Conservation (phyloP, 164 flowering plant species). For the Warburgia ugandensis region DNA sequence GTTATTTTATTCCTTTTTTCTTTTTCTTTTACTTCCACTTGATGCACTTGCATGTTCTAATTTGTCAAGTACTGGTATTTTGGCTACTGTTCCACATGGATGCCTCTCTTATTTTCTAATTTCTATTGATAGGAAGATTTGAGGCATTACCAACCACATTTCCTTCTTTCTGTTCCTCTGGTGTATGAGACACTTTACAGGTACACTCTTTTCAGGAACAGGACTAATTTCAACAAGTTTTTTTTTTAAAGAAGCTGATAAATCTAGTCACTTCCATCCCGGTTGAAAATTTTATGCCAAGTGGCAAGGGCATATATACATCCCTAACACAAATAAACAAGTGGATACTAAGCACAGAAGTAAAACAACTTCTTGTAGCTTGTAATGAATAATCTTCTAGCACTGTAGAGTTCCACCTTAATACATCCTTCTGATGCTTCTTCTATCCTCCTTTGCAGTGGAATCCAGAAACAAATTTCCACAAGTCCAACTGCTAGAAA, state of each 20-base stretch:
- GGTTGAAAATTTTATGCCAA: too few relatives aligned
- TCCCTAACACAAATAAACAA: too few relatives aligned
- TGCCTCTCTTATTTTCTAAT: conserved; percentile 4
- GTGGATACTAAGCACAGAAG: too few relatives aligned
- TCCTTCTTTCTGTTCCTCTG: conserved; percentile 81
- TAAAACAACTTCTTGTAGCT: too few relatives aligned
- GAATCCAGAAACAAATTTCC: conserved; percentile 75
- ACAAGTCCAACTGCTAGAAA: conserved; percentile 49
- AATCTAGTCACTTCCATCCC: too few relatives aligned
- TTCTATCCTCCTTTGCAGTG: conserved; percentile 37
- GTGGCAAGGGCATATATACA: too few relatives aligned
- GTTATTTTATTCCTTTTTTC: background rate
- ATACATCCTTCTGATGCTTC: background rate
- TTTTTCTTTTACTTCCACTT: background rate
- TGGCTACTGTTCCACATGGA: background rate
- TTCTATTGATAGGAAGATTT: conserved; percentile 65
- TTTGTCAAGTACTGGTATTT: background rate
- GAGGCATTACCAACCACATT: conserved; percentile 68
- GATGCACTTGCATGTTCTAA: background rate
- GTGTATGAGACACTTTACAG: conserved; percentile 90
- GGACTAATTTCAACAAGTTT: too few relatives aligned
- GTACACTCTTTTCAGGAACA: conserved; percentile 23
- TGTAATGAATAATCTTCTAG: too few relatives aligned
- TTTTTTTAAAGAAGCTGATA: too few relatives aligned
- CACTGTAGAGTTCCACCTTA: too few relatives aligned